Percentiles rank a stretch among this genome's conserved stretches.
Conservation (phyloP, 106 monocot genomes). For the Narthecium ossifragum region DNA sequence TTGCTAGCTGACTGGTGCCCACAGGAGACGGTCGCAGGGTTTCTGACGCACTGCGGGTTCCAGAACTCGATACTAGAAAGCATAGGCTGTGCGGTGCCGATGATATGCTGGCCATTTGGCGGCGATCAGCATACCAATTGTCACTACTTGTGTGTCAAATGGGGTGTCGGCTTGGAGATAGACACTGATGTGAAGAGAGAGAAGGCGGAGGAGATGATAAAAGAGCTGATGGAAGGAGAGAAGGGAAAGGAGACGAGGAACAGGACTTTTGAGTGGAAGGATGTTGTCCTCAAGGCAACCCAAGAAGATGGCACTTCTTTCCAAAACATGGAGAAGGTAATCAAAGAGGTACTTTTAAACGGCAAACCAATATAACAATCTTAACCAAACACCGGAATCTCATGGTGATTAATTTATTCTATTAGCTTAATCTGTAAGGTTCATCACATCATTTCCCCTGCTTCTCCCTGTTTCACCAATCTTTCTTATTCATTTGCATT, state of each 20-base stretch:
- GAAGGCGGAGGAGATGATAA: neutral
- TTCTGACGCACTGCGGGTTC: constrained; percentile 5
- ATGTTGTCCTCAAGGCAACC: neutral
- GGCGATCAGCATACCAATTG: constrained; percentile 2
- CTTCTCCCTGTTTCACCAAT: too few relatives aligned
- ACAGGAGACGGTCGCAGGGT: neutral
- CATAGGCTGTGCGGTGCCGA: neutral
- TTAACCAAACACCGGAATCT: too few relatives aligned
- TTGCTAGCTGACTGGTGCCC: neutral
- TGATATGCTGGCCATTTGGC: constrained; percentile 5
- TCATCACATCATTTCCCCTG: too few relatives aligned
- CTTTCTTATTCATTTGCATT: too few relatives aligned
- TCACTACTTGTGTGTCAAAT: neutral
- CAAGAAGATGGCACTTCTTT: neutral
- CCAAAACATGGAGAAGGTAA: neutral
- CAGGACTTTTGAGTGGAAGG: neutral
- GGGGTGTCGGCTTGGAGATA: constrained; percentile 6
- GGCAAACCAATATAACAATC: too few relatives aligned
- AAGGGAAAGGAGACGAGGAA: constrained; percentile 5
- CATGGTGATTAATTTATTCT: too few relatives aligned
- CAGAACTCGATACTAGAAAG: neutral
- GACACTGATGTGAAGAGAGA: neutral
- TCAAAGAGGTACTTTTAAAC: too few relatives aligned
- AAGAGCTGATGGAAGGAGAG: constrained; percentile 8
- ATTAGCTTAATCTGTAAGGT: too few relatives aligned